Conservation (phyloP, 179 eudicot genomes). For the Beta macrorhiza region DNA sequence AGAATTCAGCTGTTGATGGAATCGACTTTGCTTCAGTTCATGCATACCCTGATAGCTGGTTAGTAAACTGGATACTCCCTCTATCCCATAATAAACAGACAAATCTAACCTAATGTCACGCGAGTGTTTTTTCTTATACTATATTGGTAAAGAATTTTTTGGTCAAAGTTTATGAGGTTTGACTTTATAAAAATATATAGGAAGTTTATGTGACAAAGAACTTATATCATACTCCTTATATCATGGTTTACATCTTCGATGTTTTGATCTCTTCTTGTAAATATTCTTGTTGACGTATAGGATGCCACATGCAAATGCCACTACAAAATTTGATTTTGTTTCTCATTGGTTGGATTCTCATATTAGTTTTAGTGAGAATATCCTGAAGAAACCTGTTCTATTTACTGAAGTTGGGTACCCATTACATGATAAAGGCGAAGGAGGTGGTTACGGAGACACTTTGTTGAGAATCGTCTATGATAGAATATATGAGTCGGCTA, state of each 20-base stretch:
- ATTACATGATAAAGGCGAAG: conserved; percentile 25
- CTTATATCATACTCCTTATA: too few relatives aligned
- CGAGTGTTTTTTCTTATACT: too few relatives aligned
- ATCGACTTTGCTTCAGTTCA: conserved; percentile 72
- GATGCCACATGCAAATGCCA: conserved; percentile 42
- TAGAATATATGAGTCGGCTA: conserved; percentile 45
- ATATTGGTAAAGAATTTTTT: too few relatives aligned
- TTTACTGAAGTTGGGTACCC: conserved; percentile 59
- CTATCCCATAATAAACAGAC: too few relatives aligned
- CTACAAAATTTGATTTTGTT: conserved; percentile 39
- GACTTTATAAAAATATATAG: too few relatives aligned
- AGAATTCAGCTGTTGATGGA: conserved; percentile 43
- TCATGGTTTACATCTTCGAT: background rate
- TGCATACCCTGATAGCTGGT: conserved; percentile 67
- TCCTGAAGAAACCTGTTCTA: conserved; percentile 58
- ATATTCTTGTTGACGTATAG: conserved; percentile 27
- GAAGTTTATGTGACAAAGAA: too few relatives aligned
- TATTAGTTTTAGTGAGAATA: conserved; percentile 41
- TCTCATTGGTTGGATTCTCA: conserved; percentile 51
- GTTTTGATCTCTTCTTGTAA: background rate
- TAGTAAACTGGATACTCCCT: conserved; percentile 15
- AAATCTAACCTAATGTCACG: too few relatives aligned
- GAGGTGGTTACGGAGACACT: conserved; percentile 33
- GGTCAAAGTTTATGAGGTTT: too few relatives aligned
- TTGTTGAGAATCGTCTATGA: conserved; percentile 38